These are phyloP conservation scores for Cucurbita moschata DNA, from an alignment of 306 rosid genomes.

Conservation along the genomic window DNA sequence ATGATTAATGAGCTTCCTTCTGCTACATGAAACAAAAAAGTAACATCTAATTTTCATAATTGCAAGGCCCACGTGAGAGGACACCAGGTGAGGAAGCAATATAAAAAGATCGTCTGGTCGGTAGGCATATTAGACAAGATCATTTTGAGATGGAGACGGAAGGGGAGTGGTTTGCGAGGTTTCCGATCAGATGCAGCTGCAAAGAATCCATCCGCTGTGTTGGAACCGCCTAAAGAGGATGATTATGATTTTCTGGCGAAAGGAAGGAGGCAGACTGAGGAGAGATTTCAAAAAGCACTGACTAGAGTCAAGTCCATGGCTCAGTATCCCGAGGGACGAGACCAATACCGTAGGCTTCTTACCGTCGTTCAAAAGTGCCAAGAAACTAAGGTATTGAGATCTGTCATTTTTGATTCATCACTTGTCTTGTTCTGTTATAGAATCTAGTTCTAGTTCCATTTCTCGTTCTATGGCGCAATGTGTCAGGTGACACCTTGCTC, in stretches of 20 bases:
- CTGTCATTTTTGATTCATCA: not conserved
- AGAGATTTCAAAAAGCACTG: slow-evolving; percentile 75
- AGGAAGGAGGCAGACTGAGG: slow-evolving; percentile 78
- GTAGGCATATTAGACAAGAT: slow-evolving; percentile 80
- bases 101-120: slow-evolving; percentile 60
- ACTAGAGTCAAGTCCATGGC: slow-evolving; percentile 88
- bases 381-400: slow-evolving; percentile 50
- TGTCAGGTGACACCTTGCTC: not conserved
- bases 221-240: slow-evolving; percentile 34
- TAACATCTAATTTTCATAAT: slow-evolving; percentile 23
- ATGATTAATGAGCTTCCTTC: not conserved
- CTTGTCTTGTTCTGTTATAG: not conserved
- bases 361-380: slow-evolving; percentile 66
- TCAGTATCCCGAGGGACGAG: slow-evolving; percentile 88
- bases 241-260: slow-evolving; percentile 77
- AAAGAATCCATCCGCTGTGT: slow-evolving; percentile 25
- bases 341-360: slow-evolving; percentile 75
- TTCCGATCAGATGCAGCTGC: slow-evolving; percentile 38
- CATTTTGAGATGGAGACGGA: slow-evolving; percentile 89
- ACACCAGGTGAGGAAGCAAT: slow-evolving; percentile 81
- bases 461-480: not conserved
- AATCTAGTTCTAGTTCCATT: not conserved
- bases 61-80: slow-evolving; percentile 88
- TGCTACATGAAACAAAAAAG: slow-evolving; percentile 1
- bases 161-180: slow-evolving; percentile 81